phyloP scores from a whole-genome alignment of 768 basidiomycete genomes.

The Leccinum variicolor region DNA sequence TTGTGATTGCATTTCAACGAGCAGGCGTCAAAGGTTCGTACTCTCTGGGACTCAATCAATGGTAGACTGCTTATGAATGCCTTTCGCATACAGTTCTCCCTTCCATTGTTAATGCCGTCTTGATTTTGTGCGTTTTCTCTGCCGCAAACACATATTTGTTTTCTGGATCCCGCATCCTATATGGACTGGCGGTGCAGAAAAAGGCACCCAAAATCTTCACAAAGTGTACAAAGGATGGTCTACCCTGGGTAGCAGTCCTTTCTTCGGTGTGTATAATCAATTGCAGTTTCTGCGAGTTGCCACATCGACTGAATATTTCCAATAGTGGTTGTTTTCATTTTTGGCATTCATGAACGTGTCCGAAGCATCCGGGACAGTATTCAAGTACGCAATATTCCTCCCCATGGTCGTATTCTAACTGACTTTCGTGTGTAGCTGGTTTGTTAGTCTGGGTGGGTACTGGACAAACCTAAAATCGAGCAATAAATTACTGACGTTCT shows the following conservation, averaged over 20 bases:
- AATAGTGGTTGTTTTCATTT: slow-evolving; percentile 39
- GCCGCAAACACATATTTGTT: slow-evolving; percentile 53
- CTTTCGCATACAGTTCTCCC: slow-evolving; percentile 42
- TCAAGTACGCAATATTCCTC: slow-evolving; percentile 15
- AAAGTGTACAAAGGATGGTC: slow-evolving; percentile 43
- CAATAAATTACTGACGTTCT: neutral
- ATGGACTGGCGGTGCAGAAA: slow-evolving; percentile 44
- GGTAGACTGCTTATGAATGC: neutral
- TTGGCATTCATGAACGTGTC: slow-evolving; percentile 66
- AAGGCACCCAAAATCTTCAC: slow-evolving; percentile 52
- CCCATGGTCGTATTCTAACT: slow-evolving; percentile 17
- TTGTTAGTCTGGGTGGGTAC: slow-evolving; percentile 54
- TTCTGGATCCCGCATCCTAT: slow-evolving; percentile 40
- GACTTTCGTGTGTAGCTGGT: slow-evolving; percentile 46
- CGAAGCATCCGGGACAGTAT: slow-evolving; percentile 43
- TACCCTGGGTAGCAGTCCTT: slow-evolving; percentile 43
- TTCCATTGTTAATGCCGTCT: slow-evolving; percentile 67
- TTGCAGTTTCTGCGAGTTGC: slow-evolving; percentile 12
- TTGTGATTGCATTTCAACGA: slow-evolving; percentile 75
- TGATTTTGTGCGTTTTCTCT: slow-evolving; percentile 72
- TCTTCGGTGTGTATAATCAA: slow-evolving; percentile 21
- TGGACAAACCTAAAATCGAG: neutral
- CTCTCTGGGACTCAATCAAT: slow-evolving; percentile 3
- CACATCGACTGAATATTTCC: slow-evolving; percentile 3
- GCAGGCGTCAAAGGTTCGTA: slow-evolving; percentile 62